phyloP scores from a whole-genome alignment of 441 rosid species.

The Adansonia grandidieri region DNA sequence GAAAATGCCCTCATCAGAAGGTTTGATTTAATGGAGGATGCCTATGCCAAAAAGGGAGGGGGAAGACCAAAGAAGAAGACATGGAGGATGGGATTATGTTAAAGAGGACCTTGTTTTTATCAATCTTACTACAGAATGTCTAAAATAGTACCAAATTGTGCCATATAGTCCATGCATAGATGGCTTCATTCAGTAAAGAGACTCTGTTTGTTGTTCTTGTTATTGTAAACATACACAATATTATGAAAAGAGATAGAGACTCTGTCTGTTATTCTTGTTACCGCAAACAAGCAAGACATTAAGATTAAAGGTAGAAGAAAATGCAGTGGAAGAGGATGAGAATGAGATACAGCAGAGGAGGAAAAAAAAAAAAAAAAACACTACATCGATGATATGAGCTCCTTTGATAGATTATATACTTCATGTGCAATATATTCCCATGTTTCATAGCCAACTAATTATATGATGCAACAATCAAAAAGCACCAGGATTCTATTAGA shows the following conservation, averaged over 20 bases:
- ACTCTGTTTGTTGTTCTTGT: neutral
- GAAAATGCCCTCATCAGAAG: neutral
- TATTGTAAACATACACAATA: neutral
- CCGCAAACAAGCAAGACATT: neutral
- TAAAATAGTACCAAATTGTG: neutral
- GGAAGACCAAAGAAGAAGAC: neutral
- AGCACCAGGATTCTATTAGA: neutral
- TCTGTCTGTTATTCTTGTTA: neutral
- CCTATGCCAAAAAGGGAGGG: neutral
- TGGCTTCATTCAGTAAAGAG: neutral
- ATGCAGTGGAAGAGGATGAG: constrained; percentile 1
- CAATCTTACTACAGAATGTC: neutral
- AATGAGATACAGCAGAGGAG: neutral
- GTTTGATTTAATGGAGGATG: neutral
- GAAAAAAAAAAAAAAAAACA: neutral
- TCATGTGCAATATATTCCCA: neutral
- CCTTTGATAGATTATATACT: neutral
- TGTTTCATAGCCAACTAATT: neutral
- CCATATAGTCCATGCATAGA: neutral
- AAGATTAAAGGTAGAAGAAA: neutral
- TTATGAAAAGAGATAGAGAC: neutral
- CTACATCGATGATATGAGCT: neutral
- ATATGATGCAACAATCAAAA: constrained; percentile 1
- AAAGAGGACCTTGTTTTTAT: neutral
- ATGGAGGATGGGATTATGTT: neutral